Conservation (phyloP, 768 basidiomycete genomes). For the Tricholoma sp. region DNA sequence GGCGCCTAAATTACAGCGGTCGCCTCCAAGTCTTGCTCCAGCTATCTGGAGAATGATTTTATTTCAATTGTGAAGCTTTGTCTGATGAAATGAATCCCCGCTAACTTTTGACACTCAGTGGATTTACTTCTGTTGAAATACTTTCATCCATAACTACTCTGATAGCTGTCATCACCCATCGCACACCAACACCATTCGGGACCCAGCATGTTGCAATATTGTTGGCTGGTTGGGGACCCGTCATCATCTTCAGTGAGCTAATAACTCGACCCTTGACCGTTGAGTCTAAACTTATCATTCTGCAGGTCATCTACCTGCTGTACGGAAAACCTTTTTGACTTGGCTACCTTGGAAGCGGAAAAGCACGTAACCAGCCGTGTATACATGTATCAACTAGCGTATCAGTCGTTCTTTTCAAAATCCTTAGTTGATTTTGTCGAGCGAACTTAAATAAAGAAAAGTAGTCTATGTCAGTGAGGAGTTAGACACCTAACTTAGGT, state of each 20-base stretch:
- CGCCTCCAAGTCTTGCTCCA: conserved; percentile 31
- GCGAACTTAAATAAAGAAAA: neutral
- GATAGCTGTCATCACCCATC: conserved; percentile 39
- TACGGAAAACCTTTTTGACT: conserved; percentile 32
- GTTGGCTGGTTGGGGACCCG: conserved; percentile 55
- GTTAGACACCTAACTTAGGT: no score
- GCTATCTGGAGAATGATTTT: conserved; percentile 47
- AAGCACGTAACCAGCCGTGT: neutral
- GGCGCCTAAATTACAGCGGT: conserved; percentile 19
- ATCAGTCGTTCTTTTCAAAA: neutral
- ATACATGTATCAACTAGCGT: neutral
- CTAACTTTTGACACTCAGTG: conserved; percentile 22
- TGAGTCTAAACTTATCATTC: neutral
- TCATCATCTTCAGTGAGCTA: conserved; percentile 46
- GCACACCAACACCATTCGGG: conserved; percentile 49
- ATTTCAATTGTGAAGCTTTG: conserved; percentile 46
- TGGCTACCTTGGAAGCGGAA: conserved; percentile 20
- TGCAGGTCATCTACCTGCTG: conserved; percentile 33
- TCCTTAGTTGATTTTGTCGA: neutral
- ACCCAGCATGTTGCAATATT: conserved; percentile 62
- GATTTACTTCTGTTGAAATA: conserved; percentile 41
- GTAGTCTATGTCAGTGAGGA: neutral
- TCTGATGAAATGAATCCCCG: neutral
- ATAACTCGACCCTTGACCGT: no score
- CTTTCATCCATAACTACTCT: conserved; percentile 47